Conservation (phyloP, 2,329 filamentous ascomycete genomes). For the Mollisia scopiformis region DNA sequence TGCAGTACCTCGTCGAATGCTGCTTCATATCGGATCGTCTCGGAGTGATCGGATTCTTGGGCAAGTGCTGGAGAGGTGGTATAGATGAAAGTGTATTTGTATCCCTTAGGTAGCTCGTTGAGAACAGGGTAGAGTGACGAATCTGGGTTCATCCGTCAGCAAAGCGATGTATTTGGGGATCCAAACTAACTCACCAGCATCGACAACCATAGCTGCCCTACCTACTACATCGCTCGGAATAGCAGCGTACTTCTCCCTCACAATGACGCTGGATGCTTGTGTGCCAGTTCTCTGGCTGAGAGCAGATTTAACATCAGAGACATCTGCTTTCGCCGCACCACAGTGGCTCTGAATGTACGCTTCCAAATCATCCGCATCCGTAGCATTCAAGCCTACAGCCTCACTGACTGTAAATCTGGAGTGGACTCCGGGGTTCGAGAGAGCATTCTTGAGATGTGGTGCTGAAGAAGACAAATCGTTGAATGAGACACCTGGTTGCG, state of each 20-base stretch:
- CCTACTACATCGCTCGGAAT: constrained; percentile 43
- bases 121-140: constrained; percentile 36
- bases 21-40: constrained; percentile 57
- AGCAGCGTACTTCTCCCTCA: constrained; percentile 39
- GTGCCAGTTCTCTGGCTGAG: neutral
- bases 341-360: constrained; percentile 53
- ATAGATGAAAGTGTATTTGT: constrained; percentile 75
- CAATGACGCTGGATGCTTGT: constrained; percentile 19
- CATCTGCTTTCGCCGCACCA: constrained; percentile 35
- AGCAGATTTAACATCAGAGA: neutral
- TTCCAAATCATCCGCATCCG: constrained; percentile 46
- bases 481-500: constrained; percentile 74
- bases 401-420: constrained; percentile 50
- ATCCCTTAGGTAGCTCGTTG: constrained; percentile 31
- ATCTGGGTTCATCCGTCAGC: constrained; percentile 25
- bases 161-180: neutral
- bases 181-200: constrained; percentile 47
- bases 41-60: neutral
- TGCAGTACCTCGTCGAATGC: constrained; percentile 66
- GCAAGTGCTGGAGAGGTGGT: constrained; percentile 59
- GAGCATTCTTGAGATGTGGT: constrained; percentile 50
- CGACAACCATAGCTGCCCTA: constrained; percentile 47
- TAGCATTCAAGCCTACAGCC: constrained; percentile 50
- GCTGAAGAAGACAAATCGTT: constrained; percentile 63
- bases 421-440: constrained; percentile 21